A percentile compares a stretch with the other conserved stretches of the same genome.
phyloP scores from a whole-genome alignment of 2,329 filamentous ascomycete genomes.

The Penicillium occitanis region DNA sequence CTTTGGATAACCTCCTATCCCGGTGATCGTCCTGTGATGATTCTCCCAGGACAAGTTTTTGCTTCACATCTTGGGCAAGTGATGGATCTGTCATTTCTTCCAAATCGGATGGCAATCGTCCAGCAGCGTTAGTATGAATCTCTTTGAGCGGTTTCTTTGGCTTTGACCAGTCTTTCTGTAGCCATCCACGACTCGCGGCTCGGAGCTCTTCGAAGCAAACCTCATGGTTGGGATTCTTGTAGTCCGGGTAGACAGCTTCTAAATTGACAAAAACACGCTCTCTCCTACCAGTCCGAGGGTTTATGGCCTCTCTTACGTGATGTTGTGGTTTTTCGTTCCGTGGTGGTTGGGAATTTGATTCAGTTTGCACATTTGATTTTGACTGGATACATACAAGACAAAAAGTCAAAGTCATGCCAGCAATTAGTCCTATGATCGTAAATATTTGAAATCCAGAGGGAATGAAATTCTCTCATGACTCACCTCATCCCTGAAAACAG shows the following conservation, averaged over 20 bases:
- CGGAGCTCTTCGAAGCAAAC: conserved; percentile 90
- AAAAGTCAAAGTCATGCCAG: conserved; percentile 46
- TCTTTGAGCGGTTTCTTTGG: conserved; percentile 56
- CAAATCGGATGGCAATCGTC: conserved; percentile 15
- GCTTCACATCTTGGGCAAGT: conserved; percentile 33
- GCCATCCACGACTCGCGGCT: conserved; percentile 71
- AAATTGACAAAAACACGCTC: conserved; percentile 88
- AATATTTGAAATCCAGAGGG: conserved; percentile 63
- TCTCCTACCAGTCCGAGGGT: conserved; percentile 76
- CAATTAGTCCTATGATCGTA: conserved; percentile 97
- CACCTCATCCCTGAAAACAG: conserved; percentile 95
- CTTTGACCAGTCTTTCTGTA: conserved; percentile 54
- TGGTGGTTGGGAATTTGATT: conserved; percentile 42
- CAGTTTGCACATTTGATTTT: conserved; percentile 40
- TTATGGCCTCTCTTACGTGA: conserved; percentile 77
- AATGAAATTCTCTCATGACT: conserved; percentile 51
- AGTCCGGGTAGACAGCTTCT: conserved; percentile 78
- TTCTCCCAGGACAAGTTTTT: conserved; percentile 33
- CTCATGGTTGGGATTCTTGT: conserved; percentile 69
- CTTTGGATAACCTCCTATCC: conserved; percentile 43
- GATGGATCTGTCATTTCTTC: conserved; percentile 26
- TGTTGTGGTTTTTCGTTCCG: conserved; percentile 61
- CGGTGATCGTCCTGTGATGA: conserved; percentile 26
- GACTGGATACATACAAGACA: conserved; percentile 56
- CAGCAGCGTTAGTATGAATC: conserved; percentile 44